Base-by-base conservation (phyloP, 192 early-diverging fungal genomes). In the Rhizoclosmatium globosum region DNA sequence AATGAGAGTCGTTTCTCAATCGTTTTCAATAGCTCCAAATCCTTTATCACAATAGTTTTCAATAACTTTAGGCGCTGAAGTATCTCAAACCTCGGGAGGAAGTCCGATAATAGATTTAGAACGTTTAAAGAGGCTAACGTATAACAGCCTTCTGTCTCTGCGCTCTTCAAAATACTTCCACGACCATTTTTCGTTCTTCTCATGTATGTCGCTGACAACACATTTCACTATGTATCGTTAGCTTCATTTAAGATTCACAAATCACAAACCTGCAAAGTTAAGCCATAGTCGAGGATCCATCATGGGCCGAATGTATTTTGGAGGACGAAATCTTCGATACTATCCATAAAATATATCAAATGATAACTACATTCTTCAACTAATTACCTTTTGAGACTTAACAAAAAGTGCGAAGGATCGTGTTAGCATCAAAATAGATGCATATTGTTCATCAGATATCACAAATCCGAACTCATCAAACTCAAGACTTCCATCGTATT, bases 381-480 rank as follows among this genome's bases (percentile, higher is more conserved):
- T 31, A 31, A 15, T 31, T 46, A 92, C 90, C 86, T 91, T 87
- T 73, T 96, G 90, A 73, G 94, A 86, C 50, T 91, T 91, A 68
- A 95, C 84, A 53, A 92, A 94, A 0, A 91, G 89, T 76, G 96
- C 93, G 80, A 99, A 96, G 4, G 93, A 80, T 9, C 93, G 92
- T 45, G 95, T 87, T 77, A 99, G 88, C 31, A 93, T 73, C 71
- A 98, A 82, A 0, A 91, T 87, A 60, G 94, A 95, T 0, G 86
- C 83, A 81, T 96, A 99, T 80, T 99, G 98, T 67, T 93, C 89
- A 79, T 96, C 92, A 68, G 97, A 94, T 2, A 99, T 77, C 13
- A 94, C 91, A 81, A 99, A 98, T 0, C 92, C 96, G 23, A 98
- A 85, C 82, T 96, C 94, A 82, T 97, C 94, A 86, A 98, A 98